Evolutionary conservation across 495 filamentous ascomycete species (phyloP).

Genomic region (Daldinia concentrica): DNA sequence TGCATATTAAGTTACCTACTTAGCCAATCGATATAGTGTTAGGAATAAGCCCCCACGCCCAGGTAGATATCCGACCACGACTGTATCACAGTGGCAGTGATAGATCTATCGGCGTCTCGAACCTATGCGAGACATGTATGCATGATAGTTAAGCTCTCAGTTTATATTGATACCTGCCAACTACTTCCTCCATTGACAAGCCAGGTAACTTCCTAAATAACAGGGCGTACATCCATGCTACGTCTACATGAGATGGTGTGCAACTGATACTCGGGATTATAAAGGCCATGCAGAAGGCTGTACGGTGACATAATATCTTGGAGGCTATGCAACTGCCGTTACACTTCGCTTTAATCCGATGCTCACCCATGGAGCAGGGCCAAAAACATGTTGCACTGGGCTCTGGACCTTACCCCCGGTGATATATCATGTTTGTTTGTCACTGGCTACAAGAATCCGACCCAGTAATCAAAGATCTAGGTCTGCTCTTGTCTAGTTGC

Average conservation of each 20-base stretch:
- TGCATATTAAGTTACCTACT: conserved; percentile 1
- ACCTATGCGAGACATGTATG: conserved; percentile 1
- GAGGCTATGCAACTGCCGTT: conserved; percentile 36
- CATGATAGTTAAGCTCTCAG: neutral
- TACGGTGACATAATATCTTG: conserved; percentile 33
- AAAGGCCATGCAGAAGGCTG: conserved; percentile 7
- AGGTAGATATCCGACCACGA: conserved; percentile 15
- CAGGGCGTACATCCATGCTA: neutral
- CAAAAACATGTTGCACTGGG: conserved; percentile 12
- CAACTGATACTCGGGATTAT: conserved; percentile 13
- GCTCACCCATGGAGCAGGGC: conserved; percentile 19
- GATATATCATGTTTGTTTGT: neutral
- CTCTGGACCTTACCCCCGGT: neutral
- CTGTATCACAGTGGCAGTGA: neutral
- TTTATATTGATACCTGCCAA: neutral
- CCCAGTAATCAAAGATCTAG: neutral
- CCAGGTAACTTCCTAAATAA: neutral
- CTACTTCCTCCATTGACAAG: neutral
- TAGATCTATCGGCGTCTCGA: conserved; percentile 18
- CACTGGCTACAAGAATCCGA: neutral
- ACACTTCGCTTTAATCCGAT: conserved; percentile 11
- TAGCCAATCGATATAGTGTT: conserved; percentile 12
- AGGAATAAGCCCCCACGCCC: conserved; percentile 26
- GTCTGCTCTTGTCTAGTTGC: neutral
- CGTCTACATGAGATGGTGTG: conserved; percentile 5